A percentile compares a stretch with the other conserved stretches of the same genome.
phyloP scores from a whole-genome alignment of 2,329 filamentous ascomycete species.

The Penicillium oxalicum region DNA sequence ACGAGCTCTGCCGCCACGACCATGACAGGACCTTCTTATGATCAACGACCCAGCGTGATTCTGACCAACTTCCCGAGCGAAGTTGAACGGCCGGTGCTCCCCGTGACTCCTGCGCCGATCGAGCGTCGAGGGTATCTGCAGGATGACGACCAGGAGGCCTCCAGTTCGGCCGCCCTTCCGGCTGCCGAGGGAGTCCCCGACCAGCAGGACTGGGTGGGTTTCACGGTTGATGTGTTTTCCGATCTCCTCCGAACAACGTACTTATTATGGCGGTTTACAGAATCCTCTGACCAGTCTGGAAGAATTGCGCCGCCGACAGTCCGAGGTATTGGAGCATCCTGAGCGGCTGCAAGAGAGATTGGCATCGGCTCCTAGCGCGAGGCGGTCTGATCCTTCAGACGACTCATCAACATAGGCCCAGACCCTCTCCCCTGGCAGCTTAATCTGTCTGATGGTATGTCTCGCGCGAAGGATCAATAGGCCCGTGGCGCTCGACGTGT shows the following conservation, averaged over 20 bases:
- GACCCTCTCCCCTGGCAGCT: neutral
- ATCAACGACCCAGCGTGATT: constrained; percentile 53
- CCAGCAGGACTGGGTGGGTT: constrained; percentile 93
- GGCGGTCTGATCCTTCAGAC: neutral
- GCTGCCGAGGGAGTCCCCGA: constrained; percentile 74
- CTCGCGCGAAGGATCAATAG: too few species aligned
- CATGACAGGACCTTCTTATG: constrained; percentile 11
- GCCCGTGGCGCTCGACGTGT: too few species aligned
- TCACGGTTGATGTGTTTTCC: constrained; percentile 43
- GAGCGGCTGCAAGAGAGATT: constrained; percentile 20
- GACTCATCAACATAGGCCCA: neutral
- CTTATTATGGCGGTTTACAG: constrained; percentile 50
- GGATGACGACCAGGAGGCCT: constrained; percentile 26
- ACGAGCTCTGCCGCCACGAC: constrained; percentile 4
- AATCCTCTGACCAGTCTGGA: constrained; percentile 66
- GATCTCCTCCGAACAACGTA: constrained; percentile 39
- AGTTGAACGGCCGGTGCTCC: constrained; percentile 75
- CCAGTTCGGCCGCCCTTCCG: constrained; percentile 50
- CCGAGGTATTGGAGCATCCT: constrained; percentile 51
- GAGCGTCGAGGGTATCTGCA: constrained; percentile 59
- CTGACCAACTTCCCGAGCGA: constrained; percentile 84
- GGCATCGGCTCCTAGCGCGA: constrained; percentile 1
- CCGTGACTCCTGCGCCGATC: constrained; percentile 82
- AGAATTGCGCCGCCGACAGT: constrained; percentile 62
- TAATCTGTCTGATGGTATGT: too few species aligned